phyloP scores from a whole-genome alignment of 306 rosid species.

The Luffa acutangula region DNA sequence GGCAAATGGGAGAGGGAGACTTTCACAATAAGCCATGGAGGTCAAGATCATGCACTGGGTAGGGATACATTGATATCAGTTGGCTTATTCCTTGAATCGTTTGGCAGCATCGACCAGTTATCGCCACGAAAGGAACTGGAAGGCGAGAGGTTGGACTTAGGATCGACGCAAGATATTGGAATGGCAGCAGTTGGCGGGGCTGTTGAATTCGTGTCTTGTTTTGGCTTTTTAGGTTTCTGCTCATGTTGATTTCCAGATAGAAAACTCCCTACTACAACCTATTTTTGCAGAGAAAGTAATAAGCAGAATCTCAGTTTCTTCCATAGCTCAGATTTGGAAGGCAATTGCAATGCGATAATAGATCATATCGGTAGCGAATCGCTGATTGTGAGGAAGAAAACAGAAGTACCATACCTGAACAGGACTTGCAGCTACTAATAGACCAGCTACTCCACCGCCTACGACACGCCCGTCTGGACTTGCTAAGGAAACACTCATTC shows the following conservation, averaged over 20 bases:
- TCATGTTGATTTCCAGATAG: slow-evolving; percentile 87
- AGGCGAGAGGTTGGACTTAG: slow-evolving; percentile 30
- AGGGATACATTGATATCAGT: slow-evolving; percentile 41
- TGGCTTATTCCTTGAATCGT: slow-evolving; percentile 34
- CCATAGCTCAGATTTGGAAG: background rate
- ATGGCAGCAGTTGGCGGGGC: slow-evolving; percentile 33
- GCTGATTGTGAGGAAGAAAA: background rate
- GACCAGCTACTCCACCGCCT: slow-evolving; percentile 94
- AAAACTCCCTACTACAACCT: slow-evolving; percentile 96
- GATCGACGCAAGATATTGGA: slow-evolving; percentile 52
- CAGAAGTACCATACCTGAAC: slow-evolving; percentile 44
- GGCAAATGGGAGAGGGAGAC: background rate
- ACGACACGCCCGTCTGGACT: slow-evolving; percentile 95
- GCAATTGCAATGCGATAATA: background rate
- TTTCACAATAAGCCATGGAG: background rate
- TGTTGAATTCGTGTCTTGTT: slow-evolving; percentile 37
- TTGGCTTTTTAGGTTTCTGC: slow-evolving; percentile 68
- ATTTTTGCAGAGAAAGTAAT: slow-evolving; percentile 7
- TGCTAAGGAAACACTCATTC: slow-evolving; percentile 88
- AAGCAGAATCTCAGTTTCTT: background rate
- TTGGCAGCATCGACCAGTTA: slow-evolving; percentile 40
- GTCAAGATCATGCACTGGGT: background rate
- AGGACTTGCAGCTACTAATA: slow-evolving; percentile 87
- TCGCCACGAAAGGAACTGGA: slow-evolving; percentile 35
- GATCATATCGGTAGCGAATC: background rate